These are phyloP conservation scores for Vitis hybrid DNA, from an alignment of 177 flowering plant genomes.

Conservation along the genomic window DNA sequence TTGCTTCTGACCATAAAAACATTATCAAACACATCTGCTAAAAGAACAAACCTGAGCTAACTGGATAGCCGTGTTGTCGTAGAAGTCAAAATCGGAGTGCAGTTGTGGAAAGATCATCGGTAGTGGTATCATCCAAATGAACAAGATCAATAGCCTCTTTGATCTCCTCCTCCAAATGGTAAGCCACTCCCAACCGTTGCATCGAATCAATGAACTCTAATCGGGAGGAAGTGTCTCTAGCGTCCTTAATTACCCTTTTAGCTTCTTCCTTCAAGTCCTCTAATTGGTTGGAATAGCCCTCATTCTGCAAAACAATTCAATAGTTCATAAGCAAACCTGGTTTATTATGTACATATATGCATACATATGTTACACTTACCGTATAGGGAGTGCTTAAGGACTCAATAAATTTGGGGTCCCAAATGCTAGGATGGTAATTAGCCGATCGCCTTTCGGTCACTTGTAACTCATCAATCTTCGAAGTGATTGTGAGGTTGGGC, in stretches of 20 bases:
- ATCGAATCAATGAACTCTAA: conserved; percentile 12
- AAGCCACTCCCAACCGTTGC: conserved; percentile 22
- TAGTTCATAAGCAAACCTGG: neutral
- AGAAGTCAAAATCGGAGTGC: conserved; percentile 18
- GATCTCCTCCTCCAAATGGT: conserved; percentile 28
- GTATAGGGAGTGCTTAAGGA: conserved; percentile 12
- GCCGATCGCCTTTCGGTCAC: conserved; percentile 11
- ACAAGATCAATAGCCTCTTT: neutral
- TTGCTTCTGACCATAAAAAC: too few species aligned
- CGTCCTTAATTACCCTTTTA: neutral
- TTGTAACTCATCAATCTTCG: neutral
- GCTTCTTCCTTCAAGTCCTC: conserved; percentile 5
- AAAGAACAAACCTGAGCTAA: conserved; percentile 13
- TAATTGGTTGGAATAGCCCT: neutral
- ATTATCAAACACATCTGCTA: too few species aligned
- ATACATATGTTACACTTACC: neutral
- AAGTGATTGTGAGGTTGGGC: neutral
- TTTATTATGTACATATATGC: neutral
- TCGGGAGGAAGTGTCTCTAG: neutral
- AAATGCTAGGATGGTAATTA: conserved; percentile 22
- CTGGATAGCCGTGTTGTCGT: conserved; percentile 10
- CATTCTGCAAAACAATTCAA: conserved; percentile 8
- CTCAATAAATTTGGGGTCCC: conserved; percentile 15
- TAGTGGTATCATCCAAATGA: neutral
- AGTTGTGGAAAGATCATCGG: conserved; percentile 8